A percentile compares a stretch with the other conserved stretches of the same genome.
phyloP scores from a whole-genome alignment of 768 basidiomycete genomes.

The Butyriboletus loyo region DNA sequence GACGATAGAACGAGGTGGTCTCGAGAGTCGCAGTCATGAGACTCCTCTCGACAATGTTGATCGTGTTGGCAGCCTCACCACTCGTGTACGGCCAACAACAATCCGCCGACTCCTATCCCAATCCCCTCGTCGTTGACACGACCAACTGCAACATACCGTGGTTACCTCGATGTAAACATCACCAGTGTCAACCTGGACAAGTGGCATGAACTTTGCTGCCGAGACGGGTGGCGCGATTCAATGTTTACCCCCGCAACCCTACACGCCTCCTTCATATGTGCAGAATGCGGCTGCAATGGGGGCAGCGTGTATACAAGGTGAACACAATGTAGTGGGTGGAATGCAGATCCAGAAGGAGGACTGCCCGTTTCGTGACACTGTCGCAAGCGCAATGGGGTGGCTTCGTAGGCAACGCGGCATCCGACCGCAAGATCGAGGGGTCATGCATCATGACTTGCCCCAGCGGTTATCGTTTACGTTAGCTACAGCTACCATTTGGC shows the following conservation, averaged over 20 bases:
- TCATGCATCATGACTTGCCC: not conserved
- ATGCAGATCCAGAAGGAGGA: not conserved
- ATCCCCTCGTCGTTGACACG: not conserved
- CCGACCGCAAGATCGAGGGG: not conserved
- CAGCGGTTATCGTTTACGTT: constrained; percentile 3
- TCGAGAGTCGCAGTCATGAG: not conserved
- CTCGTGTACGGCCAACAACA: not conserved
- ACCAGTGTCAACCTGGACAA: not conserved
- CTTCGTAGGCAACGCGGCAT: not conserved
- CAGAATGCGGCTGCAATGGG: constrained; percentile 2
- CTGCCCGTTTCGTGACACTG: not conserved
- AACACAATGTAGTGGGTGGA: constrained; percentile 1
- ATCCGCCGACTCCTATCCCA: not conserved
- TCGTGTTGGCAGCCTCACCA: not conserved
- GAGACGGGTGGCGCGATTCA: not conserved
- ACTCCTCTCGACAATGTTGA: not conserved
- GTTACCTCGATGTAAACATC: constrained; percentile 2
- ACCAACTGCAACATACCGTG: not conserved
- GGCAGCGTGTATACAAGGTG: constrained; percentile 4
- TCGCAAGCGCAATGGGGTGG: not conserved
- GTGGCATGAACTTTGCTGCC: not conserved
- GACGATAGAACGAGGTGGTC: not conserved
- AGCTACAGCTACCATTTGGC: not conserved
- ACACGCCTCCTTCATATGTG: constrained; percentile 15
- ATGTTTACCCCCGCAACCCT: constrained; percentile 5